Base-by-base conservation (phyloP, 176 grass and related monocot species). In the Triticum dicoccoides region DNA sequence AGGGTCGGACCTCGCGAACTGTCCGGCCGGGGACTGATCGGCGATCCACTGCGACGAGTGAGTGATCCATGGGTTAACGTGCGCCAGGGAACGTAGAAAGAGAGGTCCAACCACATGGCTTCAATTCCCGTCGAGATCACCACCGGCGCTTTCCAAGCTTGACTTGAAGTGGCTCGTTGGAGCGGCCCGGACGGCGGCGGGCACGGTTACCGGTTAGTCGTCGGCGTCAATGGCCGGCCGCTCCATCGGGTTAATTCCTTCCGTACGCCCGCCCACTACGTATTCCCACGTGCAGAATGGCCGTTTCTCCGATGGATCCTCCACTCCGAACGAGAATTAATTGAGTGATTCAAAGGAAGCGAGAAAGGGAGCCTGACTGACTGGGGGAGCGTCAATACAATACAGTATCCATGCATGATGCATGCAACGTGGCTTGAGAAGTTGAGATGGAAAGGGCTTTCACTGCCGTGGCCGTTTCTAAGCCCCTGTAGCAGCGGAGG, bases 51-150 rank as follows among this genome's bases (percentile, higher is more conserved):
- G 47, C 38, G 37, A 44, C 33, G 20, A 13, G 65, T 5, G 34
- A 17, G 49, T 2, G 49, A 52, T 52, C 49, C 49, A 24, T 65
- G 11, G 25, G 29, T 0, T 37, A 4, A 69, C 17, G 65, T 18
- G 32, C n/a, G 13, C 29, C 21, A 0, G 24, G 65, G 71, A 73
- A 33, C 38, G 34, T 5, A 23, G 66, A 59, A 47, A 87, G 58
- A 15, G 74, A 79, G 21, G 44, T 65, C 42, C 89, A 79, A 80
- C 84, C 5, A 79, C n/a, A 83, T 76, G 25, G 6, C 33, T 75
- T 83, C 15, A 90, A 67, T 87, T 67, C 39, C 6, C 80, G 20
- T 74, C 61, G 20, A 21, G 61, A 17, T 45, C 5, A 76, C 44
- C 65, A 52, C 20, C 37, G 61, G n/a, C 72, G 14, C 37, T 86